Evolutionary conservation across 371 early-diverging fungal species (phyloP), one percentile per base, ranked within the genome.

Genomic region (Mortierella sp.): DNA sequence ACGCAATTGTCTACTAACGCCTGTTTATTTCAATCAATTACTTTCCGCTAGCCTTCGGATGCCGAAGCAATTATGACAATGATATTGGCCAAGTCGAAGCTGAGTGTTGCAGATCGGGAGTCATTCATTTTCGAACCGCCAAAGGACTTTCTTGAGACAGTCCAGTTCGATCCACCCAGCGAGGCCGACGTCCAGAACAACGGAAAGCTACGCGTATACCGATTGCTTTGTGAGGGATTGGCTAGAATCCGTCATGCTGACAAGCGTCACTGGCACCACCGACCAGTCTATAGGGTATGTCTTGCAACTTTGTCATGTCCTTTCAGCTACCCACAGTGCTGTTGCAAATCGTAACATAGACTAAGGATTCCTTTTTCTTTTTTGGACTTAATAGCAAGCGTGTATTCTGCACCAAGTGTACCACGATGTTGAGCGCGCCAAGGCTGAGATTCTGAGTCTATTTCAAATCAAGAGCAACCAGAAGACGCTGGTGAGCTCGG

Each of bases 211-310:
- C 67, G 74, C 26, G 91, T 89, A 0, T 93, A 89, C 77, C 83
- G 90, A 10, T 16, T 79, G 16, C 86, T 93, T 4, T 88, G 89
- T 34, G 81, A 89, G 5, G 90, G 90, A 24, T 76, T 95, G 14
- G 76, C 78, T 14, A 82, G 90, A 28, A 88, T 94, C 53, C 85
- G 90, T 44, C 76, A 80, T 28, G 73, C 86, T 1, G 95, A 95
- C 74, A 93, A 91, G 74, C 91, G 92, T 16, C 86, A 83, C 21
- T 92, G 92, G 92, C 94, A 95, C 43, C 95, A 95, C 76, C 90
- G 93, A 37, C 92, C 93, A 0, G 86, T 89, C 21, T 95, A 89
- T 78, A 90, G 91, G 82, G 95, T 95, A 89, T 73, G 86, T 28
- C 6, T 2, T 53, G 8, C 14, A 16, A 0, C 31, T 19, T 5